These are phyloP conservation scores for Euphorbia lathyris DNA, from an alignment of 345 rosid species.

Conservation along the genomic window DNA sequence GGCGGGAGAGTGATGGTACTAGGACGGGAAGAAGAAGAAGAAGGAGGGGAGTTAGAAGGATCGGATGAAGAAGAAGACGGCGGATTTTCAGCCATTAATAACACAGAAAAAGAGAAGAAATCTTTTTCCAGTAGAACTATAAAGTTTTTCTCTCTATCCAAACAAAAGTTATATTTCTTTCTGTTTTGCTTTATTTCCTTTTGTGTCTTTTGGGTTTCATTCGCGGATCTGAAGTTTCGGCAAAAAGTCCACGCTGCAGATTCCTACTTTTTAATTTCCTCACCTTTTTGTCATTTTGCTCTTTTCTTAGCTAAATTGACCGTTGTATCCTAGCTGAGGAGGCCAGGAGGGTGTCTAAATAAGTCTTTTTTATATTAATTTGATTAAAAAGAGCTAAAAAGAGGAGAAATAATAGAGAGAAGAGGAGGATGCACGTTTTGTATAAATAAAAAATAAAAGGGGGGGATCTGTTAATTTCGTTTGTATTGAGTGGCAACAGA, in stretches of 20 bases:
- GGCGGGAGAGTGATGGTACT: conserved; percentile 58
- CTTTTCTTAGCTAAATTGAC: background rate
- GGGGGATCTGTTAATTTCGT: background rate
- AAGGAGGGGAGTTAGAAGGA: conserved; percentile 23
- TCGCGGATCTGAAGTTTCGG: conserved; percentile 35
- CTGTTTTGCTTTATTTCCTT: background rate
- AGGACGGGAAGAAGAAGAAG: conserved; percentile 37
- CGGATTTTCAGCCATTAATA: conserved; percentile 40
- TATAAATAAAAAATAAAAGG: background rate
- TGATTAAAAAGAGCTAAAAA: too few species aligned
- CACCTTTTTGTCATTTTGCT: background rate
- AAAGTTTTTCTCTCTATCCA: background rate
- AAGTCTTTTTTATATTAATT: too few species aligned
- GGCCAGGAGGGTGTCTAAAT: too few species aligned
- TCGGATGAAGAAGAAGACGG: conserved; percentile 21
- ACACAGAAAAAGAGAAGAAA: background rate
- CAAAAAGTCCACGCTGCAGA: conserved; percentile 43
- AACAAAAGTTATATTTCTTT: background rate
- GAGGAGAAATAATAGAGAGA: too few species aligned
- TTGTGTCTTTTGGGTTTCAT: background rate
- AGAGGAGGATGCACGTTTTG: background rate
- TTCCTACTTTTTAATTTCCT: background rate
- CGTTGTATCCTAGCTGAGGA: too few species aligned
- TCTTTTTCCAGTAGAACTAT: too few species aligned
- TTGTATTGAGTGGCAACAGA: background rate